Evolutionary conservation across 1,139 yeast genomes (phyloP).

Genomic region (Candida pseudoviswanathii): DNA sequence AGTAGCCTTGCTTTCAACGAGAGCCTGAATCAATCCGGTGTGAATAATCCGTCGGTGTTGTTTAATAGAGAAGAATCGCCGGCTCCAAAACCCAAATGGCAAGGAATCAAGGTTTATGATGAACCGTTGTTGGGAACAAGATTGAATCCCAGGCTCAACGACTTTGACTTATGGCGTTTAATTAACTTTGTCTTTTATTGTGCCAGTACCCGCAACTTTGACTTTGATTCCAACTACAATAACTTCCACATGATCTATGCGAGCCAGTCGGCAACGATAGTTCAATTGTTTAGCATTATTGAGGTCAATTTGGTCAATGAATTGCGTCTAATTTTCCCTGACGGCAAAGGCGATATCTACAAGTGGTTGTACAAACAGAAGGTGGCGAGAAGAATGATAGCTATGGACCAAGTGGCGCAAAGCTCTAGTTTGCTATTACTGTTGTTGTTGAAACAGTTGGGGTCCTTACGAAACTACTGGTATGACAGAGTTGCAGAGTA

Average conservation of each 20-base stretch:
- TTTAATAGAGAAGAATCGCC: conserved; percentile 9
- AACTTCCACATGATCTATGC: conserved; percentile 27
- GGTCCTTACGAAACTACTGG: conserved; percentile 25
- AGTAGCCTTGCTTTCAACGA: conserved; percentile 1
- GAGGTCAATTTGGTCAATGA: conserved; percentile 21
- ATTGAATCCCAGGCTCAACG: conserved; percentile 24
- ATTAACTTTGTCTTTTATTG: conserved; percentile 41
- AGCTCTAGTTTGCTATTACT: conserved; percentile 12
- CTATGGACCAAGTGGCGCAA: conserved; percentile 9
- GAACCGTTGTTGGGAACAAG: conserved; percentile 29
- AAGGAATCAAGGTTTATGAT: conserved; percentile 30
- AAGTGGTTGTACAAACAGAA: background rate
- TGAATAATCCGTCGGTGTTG: conserved; percentile 21
- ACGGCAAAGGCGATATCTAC: conserved; percentile 9
- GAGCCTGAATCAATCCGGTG: conserved; percentile 17
- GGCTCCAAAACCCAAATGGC: conserved; percentile 8
- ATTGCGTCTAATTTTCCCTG: conserved; percentile 9
- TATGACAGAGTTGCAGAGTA: conserved; percentile 36
- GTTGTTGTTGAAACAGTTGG: conserved; percentile 22
- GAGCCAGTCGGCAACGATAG: conserved; percentile 22
- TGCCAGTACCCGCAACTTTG: conserved; percentile 27
- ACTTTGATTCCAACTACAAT: conserved; percentile 23
- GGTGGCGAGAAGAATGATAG: conserved; percentile 2
- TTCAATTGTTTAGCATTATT: conserved; percentile 25
- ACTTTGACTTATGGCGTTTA: conserved; percentile 34